phyloP scores from a whole-genome alignment of 768 basidiomycete genomes.

The Boletus rubroflammeus region DNA sequence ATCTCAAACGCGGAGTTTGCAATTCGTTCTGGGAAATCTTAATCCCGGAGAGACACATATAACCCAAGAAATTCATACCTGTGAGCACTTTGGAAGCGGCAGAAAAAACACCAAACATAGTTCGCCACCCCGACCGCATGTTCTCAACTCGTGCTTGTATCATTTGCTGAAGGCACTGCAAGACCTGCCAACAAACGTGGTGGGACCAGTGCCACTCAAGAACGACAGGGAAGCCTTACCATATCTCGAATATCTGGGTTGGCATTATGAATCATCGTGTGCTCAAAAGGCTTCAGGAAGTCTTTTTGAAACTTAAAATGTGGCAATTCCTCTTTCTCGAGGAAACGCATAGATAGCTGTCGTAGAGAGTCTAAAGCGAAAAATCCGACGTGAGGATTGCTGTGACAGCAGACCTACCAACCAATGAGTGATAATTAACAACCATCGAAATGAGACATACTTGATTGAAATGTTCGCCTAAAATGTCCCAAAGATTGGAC shows the following conservation, averaged over 20 bases:
- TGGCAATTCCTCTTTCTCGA: constrained; percentile 96
- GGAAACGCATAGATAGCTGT: constrained; percentile 96
- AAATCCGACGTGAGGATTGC: constrained; percentile 93
- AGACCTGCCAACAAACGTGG: constrained; percentile 50
- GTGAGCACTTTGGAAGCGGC: constrained; percentile 92
- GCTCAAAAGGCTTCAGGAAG: constrained; percentile 96
- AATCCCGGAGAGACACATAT: not conserved
- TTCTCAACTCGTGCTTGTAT: constrained; percentile 92
- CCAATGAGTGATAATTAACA: constrained; percentile 8
- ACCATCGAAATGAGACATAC: constrained; percentile 37
- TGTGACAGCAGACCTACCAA: constrained; percentile 92
- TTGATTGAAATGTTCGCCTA: constrained; percentile 98
- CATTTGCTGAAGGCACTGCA: constrained; percentile 99
- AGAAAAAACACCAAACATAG: constrained; percentile 98
- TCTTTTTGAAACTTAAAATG: constrained; percentile 99
- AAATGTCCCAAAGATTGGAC: constrained; percentile 96
- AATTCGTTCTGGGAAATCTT: constrained; percentile 63
- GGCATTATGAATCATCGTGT: constrained; percentile 94
- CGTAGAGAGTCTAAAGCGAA: constrained; percentile 96
- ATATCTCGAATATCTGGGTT: constrained; percentile 96
- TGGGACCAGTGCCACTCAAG: not conserved
- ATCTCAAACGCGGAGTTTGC: constrained; percentile 94
- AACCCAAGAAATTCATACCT: constrained; percentile 42
- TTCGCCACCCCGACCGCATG: constrained; percentile 97
- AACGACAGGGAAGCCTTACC: constrained; percentile 43